Evolutionary conservation across 331 rosid species (phyloP).

Genomic region (Erythrophleum ivorense): DNA sequence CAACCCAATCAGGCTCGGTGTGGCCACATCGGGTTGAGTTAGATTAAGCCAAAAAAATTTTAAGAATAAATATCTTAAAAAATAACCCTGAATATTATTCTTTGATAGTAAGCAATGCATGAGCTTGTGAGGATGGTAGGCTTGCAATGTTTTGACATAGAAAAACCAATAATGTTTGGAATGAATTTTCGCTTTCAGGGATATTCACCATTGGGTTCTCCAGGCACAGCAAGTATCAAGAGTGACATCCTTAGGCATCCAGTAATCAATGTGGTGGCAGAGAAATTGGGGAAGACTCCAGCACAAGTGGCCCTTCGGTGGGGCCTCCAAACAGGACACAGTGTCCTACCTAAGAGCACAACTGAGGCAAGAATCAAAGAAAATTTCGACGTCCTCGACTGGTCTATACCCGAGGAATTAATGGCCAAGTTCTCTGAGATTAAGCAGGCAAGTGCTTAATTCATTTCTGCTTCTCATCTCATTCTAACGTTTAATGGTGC

Average conservation of each 20-base stretch:
- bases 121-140: too few species aligned
- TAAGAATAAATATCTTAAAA: too few species aligned
- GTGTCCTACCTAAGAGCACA: conserved; percentile 74
- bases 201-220: conserved; percentile 69
- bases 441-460: conserved; percentile 54
- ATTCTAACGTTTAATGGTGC: background rate
- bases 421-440: conserved; percentile 52
- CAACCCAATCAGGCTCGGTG: too few species aligned
- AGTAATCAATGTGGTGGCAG: conserved; percentile 48
- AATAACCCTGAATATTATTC: too few species aligned
- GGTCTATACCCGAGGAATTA: conserved; percentile 64
- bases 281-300: conserved; percentile 62
- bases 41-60: too few species aligned
- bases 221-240: conserved; percentile 41
- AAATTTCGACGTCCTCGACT: conserved; percentile 60
- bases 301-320: conserved; percentile 75
- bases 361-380: conserved; percentile 55
- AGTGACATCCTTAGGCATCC: conserved; percentile 55
- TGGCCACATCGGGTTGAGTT: too few species aligned
- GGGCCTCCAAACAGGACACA: conserved; percentile 77
- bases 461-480: background rate
- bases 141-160: too few species aligned
- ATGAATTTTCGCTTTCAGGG: conserved; percentile 49
- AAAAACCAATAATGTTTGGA: background rate
- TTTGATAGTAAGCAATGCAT: too few species aligned